These are phyloP conservation scores for Russula griseocarnosa DNA, from an alignment of 768 basidiomycete species.

Conservation along the genomic window DNA sequence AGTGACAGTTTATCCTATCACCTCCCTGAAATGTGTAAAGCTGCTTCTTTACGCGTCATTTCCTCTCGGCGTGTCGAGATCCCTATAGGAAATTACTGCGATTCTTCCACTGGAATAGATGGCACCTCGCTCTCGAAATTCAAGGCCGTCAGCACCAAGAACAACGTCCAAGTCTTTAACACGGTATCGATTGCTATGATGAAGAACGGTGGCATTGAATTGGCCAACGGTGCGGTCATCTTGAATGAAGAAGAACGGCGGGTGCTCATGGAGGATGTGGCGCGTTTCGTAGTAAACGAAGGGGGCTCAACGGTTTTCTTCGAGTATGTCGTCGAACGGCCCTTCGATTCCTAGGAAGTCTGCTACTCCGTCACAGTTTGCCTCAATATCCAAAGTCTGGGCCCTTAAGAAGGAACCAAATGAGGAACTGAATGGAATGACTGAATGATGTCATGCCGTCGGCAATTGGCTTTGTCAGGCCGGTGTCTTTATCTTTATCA, in stretches of 20 bases:
- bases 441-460: no score
- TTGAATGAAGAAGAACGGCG: neutral
- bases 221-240: constrained; percentile 2
- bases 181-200: neutral
- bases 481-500: no score
- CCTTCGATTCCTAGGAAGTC: neutral
- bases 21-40: neutral
- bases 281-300: neutral
- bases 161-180: neutral
- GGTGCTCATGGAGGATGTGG: neutral
- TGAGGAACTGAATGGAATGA: neutral
- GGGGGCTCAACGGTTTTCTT: neutral
- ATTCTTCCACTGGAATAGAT: neutral
- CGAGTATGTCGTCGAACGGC: constrained; percentile 7
- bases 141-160: neutral
- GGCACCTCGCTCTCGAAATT: neutral
- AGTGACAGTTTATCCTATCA: neutral
- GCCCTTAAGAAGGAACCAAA: no score
- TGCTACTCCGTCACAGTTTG: no score
- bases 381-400: no score
- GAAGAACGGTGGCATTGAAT: neutral
- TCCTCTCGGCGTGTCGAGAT: neutral
- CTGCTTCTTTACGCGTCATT: neutral
- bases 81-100: constrained; percentile 2
- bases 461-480: neutral